phyloP scores from a whole-genome alignment of 768 basidiomycete species.

The Epithele typhae region DNA sequence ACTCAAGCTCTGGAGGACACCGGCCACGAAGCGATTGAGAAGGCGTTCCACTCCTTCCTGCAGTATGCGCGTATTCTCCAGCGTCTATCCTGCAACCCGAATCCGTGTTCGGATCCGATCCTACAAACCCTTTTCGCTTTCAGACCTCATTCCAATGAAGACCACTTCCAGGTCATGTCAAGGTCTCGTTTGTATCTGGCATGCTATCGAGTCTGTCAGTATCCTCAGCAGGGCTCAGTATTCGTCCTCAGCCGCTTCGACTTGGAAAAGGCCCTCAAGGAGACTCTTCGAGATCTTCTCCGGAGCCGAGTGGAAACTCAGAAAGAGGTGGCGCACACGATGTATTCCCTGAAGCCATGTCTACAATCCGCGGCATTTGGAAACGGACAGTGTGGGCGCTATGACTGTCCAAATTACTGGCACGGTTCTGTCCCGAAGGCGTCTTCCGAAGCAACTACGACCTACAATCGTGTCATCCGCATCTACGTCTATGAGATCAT shows the following conservation, averaged over 20 bases:
- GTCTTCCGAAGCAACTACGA: slow-evolving; percentile 17
- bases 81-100: slow-evolving; percentile 21
- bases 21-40: slow-evolving; percentile 22
- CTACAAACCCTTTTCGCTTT: slow-evolving; percentile 36
- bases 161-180: slow-evolving; percentile 22
- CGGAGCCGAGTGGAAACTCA: neutral
- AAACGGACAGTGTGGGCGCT: neutral
- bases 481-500: slow-evolving; percentile 47
- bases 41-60: slow-evolving; percentile 30
- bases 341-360: neutral
- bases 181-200: slow-evolving; percentile 22
- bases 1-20: too few relatives aligned
- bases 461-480: slow-evolving; percentile 39
- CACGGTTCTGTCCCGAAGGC: slow-evolving; percentile 30
- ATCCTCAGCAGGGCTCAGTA: too few relatives aligned
- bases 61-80: slow-evolving; percentile 31
- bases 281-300: neutral
- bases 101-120: slow-evolving; percentile 21
- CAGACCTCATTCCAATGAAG: slow-evolving; percentile 20
- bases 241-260: neutral
- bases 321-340: neutral
- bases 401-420: neutral
- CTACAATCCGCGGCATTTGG: neutral
- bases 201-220: too few relatives aligned
- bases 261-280: neutral